Evolutionary conservation across 495 filamentous ascomycete species (phyloP).

Genomic region (Podospora sp.): DNA sequence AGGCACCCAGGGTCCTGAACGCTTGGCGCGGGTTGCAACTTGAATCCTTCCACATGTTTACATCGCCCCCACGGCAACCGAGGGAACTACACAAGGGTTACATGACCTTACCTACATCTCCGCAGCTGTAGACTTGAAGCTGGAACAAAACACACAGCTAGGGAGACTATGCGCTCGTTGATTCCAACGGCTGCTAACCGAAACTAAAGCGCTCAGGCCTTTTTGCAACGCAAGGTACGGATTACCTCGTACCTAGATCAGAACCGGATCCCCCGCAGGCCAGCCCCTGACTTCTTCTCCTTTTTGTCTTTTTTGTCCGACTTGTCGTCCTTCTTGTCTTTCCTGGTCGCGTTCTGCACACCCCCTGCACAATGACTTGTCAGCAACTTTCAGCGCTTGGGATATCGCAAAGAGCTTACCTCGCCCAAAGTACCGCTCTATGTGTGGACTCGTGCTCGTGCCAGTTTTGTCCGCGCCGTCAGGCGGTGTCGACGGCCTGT

Average conservation of each 20-base stretch:
- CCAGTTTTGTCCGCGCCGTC: conserved; percentile 12
- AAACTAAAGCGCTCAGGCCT: neutral
- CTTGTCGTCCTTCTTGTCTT: conserved; percentile 56
- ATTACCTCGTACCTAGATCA: conserved; percentile 34
- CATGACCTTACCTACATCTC: neutral
- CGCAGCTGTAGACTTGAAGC: neutral
- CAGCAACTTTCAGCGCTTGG: conserved; percentile 28
- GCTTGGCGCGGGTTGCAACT: neutral
- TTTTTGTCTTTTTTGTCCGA: conserved; percentile 53
- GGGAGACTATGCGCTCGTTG: neutral
- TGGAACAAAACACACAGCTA: neutral
- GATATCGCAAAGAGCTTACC: conserved; percentile 35
- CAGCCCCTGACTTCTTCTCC: conserved; percentile 52
- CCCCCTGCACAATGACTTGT: conserved; percentile 46
- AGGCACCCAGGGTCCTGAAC: conserved; percentile 4
- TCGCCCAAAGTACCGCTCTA: conserved; percentile 49
- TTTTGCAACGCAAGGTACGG: conserved; percentile 31
- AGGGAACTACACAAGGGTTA: neutral
- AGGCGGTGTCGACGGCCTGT: neutral
- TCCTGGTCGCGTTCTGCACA: conserved; percentile 58
- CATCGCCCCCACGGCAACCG: neutral
- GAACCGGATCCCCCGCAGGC: conserved; percentile 54
- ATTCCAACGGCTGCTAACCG: neutral
- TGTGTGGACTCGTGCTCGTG: conserved; percentile 44
- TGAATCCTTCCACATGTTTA: neutral